These are phyloP conservation scores for Fusarium neocosmosporiellum DNA, from an alignment of 2,329 filamentous ascomycete species.

Conservation along the genomic window DNA sequence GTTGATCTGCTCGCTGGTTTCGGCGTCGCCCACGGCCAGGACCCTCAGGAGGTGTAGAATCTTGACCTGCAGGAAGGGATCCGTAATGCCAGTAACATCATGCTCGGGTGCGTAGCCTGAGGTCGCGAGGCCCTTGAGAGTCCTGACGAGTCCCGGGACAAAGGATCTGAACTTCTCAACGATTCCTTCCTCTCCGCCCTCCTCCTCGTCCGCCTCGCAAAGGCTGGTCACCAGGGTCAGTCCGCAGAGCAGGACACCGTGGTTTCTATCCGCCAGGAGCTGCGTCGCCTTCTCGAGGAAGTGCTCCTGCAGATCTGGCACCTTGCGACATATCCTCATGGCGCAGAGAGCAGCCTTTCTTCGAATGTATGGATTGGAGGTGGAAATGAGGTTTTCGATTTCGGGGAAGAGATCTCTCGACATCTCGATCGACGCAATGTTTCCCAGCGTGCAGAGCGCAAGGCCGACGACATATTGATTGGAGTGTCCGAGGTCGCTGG, in stretches of 20 bases:
- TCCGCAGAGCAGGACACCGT: conserved; percentile 93
- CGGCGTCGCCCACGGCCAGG: conserved; percentile 84
- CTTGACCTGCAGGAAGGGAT: conserved; percentile 98
- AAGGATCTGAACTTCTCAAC: conserved; percentile 91
- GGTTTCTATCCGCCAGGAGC: conserved; percentile 91
- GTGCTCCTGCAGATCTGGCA: conserved; percentile 96
- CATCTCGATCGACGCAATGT: conserved; percentile 99
- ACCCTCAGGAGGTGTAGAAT: conserved; percentile 88
- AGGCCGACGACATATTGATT: conserved; percentile 99
- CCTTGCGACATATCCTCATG: conserved; percentile 98
- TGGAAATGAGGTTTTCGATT: conserved; percentile 91
- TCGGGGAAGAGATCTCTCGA: conserved; percentile 96
- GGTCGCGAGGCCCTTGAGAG: conserved; percentile 89
- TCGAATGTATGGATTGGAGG: conserved; percentile 97
- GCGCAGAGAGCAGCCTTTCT: conserved; percentile 98
- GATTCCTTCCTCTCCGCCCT: conserved; percentile 88
- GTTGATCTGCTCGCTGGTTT: conserved; percentile 97
- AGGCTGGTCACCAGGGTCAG: conserved; percentile 90
- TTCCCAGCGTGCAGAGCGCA: conserved; percentile 94
- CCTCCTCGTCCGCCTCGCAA: conserved; percentile 93
- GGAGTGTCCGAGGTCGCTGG: conserved; percentile 91
- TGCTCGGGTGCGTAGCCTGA: conserved; percentile 98
- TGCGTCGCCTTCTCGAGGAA: conserved; percentile 94
- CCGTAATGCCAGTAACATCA: conserved; percentile 97
- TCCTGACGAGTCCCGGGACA: conserved; percentile 87